phyloP scores from a whole-genome alignment of 352 stramenopile species.

The Blastocystis sp. region DNA sequence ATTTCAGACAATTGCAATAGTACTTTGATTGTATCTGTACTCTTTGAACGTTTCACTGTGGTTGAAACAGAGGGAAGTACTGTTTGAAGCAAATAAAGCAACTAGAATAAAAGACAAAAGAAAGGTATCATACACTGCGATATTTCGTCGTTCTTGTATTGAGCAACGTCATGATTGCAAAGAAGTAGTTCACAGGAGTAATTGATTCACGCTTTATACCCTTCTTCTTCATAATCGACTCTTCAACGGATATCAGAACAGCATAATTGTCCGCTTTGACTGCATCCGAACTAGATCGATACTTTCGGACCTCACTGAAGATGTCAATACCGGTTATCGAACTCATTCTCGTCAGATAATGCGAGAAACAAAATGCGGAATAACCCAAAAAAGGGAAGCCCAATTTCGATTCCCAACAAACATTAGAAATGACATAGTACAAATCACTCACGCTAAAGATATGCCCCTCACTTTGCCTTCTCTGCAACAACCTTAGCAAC shows the following conservation, averaged over 20 bases:
- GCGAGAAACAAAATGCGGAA: background rate
- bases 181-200: conserved; percentile 8
- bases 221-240: conserved; percentile 21
- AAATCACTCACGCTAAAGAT: conserved; percentile 36
- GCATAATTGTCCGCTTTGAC: conserved; percentile 27
- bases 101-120: background rate
- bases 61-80: conserved; percentile 25
- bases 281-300: background rate
- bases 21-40: background rate
- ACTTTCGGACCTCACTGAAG: conserved; percentile 15
- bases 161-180: background rate
- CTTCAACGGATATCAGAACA: background rate
- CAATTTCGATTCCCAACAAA: conserved; percentile 22
- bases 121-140: background rate
- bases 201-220: conserved; percentile 17
- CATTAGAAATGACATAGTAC: conserved; percentile 36
- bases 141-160: background rate
- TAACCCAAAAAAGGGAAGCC: background rate
- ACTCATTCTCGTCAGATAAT: background rate
- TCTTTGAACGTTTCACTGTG: background rate
- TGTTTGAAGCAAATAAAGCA: conserved; percentile 49
- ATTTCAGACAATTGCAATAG: background rate
- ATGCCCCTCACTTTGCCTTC: conserved; percentile 48
- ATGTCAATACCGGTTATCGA: background rate
- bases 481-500: conserved; percentile 60